Conservation (phyloP, 2,329 filamentous ascomycete genomes). For the Clonostachys solani region DNA sequence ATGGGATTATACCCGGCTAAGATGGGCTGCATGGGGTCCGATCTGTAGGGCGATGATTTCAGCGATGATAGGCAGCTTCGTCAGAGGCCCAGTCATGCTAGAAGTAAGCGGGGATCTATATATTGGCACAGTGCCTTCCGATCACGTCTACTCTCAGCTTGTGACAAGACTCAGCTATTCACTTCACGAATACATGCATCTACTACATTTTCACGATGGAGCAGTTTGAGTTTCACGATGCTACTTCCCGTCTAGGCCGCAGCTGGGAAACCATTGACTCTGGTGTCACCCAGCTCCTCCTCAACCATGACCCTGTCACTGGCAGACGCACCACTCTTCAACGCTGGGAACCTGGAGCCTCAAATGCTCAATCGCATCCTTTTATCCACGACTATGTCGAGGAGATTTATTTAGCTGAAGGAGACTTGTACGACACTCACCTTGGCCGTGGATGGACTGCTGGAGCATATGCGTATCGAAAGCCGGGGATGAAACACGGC, state of each 20-base stretch:
- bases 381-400: constrained; percentile 30
- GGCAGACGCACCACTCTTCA: constrained; percentile 23
- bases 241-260: constrained; percentile 9
- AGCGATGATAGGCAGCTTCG: no score
- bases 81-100: no score
- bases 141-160: no score
- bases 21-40: no score
- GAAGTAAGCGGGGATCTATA: no score
- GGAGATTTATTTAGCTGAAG: constrained; percentile 28
- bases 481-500: constrained; percentile 32
- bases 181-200: no score
- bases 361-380: constrained; percentile 12
- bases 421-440: constrained; percentile 23
- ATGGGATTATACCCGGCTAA: no score
- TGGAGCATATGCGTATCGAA: constrained; percentile 31
- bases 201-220: constrained; percentile 9
- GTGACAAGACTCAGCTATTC: no score
- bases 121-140: no score
- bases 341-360: constrained; percentile 25
- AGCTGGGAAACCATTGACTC: constrained; percentile 17
- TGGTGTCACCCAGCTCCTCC: constrained; percentile 25
- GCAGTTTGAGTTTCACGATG: constrained; percentile 18
- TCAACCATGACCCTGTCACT: constrained; percentile 21
- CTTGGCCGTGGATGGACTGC: constrained; percentile 20
- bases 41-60: no score